Conservation (phyloP, 2,329 filamentous ascomycete genomes). For the Penicillium sp. region DNA sequence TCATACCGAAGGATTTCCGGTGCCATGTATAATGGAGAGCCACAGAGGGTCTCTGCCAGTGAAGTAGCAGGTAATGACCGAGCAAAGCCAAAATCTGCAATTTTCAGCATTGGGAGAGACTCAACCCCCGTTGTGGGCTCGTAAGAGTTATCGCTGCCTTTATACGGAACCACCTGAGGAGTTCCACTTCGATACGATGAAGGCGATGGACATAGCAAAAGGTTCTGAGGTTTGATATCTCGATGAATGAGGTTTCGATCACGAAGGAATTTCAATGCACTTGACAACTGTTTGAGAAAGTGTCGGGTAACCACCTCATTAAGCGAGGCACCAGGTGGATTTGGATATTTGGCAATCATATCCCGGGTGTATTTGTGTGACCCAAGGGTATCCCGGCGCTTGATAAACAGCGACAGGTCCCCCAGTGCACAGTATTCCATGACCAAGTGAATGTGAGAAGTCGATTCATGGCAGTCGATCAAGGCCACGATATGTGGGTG, state of each 20-base stretch:
- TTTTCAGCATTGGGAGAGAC: slow-evolving; percentile 91
- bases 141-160: slow-evolving; percentile 76
- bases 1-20: slow-evolving; percentile 96
- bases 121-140: slow-evolving; percentile 77
- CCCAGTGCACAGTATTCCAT: slow-evolving; percentile 99
- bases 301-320: slow-evolving; percentile 96
- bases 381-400: slow-evolving; percentile 78
- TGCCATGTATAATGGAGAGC: slow-evolving; percentile 97
- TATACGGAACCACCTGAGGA: slow-evolving; percentile 66
- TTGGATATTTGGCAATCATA: slow-evolving; percentile 92
- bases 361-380: slow-evolving; percentile 80
- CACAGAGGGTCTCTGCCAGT: slow-evolving; percentile 91
- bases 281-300: slow-evolving; percentile 91
- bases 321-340: slow-evolving; percentile 75
- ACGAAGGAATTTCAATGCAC: slow-evolving; percentile 85
- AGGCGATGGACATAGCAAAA: slow-evolving; percentile 80
- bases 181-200: slow-evolving; percentile 64
- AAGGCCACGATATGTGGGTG: slow-evolving; percentile 97
- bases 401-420: slow-evolving; percentile 93
- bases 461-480: slow-evolving; percentile 87
- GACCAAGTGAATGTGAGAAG: slow-evolving; percentile 87
- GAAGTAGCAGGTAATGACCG: slow-evolving; percentile 86
- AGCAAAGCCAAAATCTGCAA: slow-evolving; percentile 98
- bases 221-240: slow-evolving; percentile 95
- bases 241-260: slow-evolving; percentile 87